phyloP scores from a whole-genome alignment of 1,139 yeast genomes.

The Chernovozyma sophiae-reginae region DNA sequence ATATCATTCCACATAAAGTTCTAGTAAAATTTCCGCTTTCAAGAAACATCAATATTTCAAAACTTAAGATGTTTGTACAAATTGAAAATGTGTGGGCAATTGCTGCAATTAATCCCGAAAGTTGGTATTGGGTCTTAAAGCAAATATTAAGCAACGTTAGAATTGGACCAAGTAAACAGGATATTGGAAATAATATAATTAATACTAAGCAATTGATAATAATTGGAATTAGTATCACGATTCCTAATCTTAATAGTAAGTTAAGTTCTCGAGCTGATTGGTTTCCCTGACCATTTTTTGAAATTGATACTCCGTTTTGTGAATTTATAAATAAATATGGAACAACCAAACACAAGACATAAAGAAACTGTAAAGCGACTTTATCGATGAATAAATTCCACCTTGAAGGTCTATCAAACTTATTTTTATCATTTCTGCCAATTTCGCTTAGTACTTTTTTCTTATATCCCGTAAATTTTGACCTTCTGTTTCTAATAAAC shows the following conservation, averaged over 20 bases:
- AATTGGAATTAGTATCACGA: conserved; percentile 54
- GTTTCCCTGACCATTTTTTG: neutral
- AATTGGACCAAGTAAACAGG: conserved; percentile 17
- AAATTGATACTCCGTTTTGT: conserved; percentile 54
- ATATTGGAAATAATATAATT: conserved; percentile 39
- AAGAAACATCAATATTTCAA: conserved; percentile 59
- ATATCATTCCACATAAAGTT: conserved; percentile 53
- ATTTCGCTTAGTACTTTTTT: conserved; percentile 17
- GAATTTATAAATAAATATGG: conserved; percentile 71
- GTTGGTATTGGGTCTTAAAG: conserved; percentile 9
- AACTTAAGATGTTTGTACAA: conserved; percentile 46
- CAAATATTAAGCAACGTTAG: neutral
- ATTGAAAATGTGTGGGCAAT: conserved; percentile 52
- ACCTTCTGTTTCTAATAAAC: conserved; percentile 49
- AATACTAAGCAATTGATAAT: conserved; percentile 42
- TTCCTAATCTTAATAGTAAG: conserved; percentile 47
- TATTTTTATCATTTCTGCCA: neutral
- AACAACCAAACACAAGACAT: conserved; percentile 38
- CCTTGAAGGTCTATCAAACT: conserved; percentile 36
- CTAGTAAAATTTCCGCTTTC: conserved; percentile 63
- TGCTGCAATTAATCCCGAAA: conserved; percentile 43
- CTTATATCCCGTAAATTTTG: conserved; percentile 66
- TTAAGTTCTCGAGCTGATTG: conserved; percentile 41
- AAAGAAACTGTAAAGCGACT: conserved; percentile 45
- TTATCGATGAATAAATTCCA: conserved; percentile 52